Base-by-base conservation (phyloP, 768 basidiomycete genomes). In the Trametes coccinea region DNA sequence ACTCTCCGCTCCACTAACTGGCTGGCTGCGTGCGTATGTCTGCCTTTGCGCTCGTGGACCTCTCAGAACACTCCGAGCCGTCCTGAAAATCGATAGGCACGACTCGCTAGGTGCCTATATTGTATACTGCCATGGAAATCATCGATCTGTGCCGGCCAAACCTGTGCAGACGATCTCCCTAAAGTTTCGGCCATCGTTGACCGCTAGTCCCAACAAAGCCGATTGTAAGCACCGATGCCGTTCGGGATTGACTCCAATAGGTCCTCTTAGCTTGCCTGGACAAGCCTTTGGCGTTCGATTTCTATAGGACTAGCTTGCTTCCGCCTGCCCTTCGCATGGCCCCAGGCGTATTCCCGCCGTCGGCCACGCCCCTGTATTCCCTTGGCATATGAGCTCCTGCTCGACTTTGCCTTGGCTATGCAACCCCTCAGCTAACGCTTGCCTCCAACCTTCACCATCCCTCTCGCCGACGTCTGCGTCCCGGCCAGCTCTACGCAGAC, bases 301-400 rank as follows among this genome's bases (percentile, higher is more conserved):
- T 14, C 7, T 5, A 43, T 14, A 43, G n/a, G 9, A 51, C 40
- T 43, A 45, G 41, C 57, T 11, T 37, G 43, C 49, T 13, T 59
- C 57, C 57, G 49, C 57, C 57, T 59, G 57, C 27, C 33, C 33
- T 45, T 39, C 40, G 57, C 57, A 17, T 59, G 57, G 49, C 49
- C 17, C 49, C 57, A 52, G 57, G 57, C 57, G 40, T 22, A 51
- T 52, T 59, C 57, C 49, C 57, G 49, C 57, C 57, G 57, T 29
- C 57, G 57, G 57, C 57, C 57, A 59, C 57, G 57, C 57, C 57
- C 57, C 57, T 52, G 49, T 51, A 6, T 59, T 29, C 30, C 49
- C 49, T 48, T 51, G n/a, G 17, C 40, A 33, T 51, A 59, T 59
- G 57, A 59, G 43, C n/a, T 9, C 4, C 14, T 22, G 9, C 31